A percentile compares a stretch with the other conserved stretches of the same genome.
Conservation (phyloP, 768 basidiomycete species). For the Mycena vulgaris region DNA sequence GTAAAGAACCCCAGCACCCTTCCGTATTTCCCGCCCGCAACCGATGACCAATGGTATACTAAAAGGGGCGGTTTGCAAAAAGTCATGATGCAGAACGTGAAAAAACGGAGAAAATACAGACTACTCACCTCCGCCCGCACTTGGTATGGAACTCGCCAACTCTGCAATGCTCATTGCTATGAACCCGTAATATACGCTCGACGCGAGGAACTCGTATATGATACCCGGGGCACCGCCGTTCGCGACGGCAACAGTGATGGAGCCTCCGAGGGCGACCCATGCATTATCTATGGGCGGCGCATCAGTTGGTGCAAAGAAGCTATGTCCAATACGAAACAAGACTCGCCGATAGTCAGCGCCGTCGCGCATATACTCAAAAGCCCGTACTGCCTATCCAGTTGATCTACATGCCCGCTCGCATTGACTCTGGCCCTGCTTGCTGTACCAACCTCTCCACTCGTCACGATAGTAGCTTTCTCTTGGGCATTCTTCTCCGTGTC, state of each 20-base stretch:
- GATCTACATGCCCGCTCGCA: constrained; percentile 35
- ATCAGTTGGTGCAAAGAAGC: background rate
- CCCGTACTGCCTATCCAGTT: constrained; percentile 34
- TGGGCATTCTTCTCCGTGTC: constrained; percentile 12
- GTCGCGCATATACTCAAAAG: too few species aligned
- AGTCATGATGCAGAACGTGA: background rate
- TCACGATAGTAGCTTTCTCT: constrained; percentile 8
- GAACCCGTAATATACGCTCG: constrained; percentile 34
- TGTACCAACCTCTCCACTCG: constrained; percentile 8
- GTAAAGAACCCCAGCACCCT: constrained; percentile 35
- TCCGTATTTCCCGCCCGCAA: constrained; percentile 33
- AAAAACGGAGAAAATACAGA: background rate
- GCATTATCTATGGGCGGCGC: too few species aligned
- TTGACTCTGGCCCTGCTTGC: constrained; percentile 16
- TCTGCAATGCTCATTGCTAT: constrained; percentile 36
- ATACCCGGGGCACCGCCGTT: too few species aligned
- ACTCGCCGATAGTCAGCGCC: too few species aligned
- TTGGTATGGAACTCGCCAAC: constrained; percentile 38
- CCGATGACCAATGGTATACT: constrained; percentile 38
- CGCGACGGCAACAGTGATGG: too few species aligned
- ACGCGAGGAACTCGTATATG: constrained; percentile 34
- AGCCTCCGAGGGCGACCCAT: too few species aligned
- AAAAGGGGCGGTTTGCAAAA: background rate
- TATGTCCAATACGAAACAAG: background rate
- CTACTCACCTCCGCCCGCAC: constrained; percentile 35